These are phyloP conservation scores for Sequoiadendron giganteum DNA, from an alignment of 75 land plant genomes.

Conservation along the genomic window DNA sequence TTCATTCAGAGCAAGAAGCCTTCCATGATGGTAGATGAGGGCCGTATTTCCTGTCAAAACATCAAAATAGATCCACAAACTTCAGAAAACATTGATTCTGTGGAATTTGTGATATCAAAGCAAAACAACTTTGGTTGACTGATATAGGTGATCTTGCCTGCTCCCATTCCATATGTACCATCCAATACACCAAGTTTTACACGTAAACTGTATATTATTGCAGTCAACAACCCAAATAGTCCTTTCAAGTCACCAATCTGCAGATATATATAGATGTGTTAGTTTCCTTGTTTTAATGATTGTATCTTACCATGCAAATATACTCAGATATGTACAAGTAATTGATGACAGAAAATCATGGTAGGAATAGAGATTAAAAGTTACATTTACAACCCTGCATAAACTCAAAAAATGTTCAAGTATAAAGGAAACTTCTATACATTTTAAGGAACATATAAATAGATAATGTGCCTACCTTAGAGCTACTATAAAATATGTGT, in stretches of 20 bases:
- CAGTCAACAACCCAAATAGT: constrained; percentile 65
- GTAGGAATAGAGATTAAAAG: neutral
- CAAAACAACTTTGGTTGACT: neutral
- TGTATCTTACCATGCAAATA: neutral
- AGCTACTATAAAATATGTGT: neutral
- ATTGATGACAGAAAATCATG: neutral
- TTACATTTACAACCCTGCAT: neutral
- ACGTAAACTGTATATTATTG: constrained; percentile 58
- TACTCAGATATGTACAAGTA: neutral
- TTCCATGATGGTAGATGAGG: constrained; percentile 84
- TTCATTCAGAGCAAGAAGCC: constrained; percentile 78
- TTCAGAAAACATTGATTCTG: neutral
- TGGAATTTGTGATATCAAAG: neutral
- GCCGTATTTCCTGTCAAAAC: constrained; percentile 74
- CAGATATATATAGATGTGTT: neutral
- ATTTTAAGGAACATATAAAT: neutral
- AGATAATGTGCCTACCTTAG: neutral
- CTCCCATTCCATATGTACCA: constrained; percentile 54
- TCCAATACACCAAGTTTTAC: constrained; percentile 68
- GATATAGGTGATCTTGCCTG: constrained; percentile 42
- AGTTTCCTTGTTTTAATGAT: neutral
- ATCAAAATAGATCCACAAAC: neutral
- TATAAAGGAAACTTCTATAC: neutral
- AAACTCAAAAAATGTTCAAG: neutral
- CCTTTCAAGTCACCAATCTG: constrained; percentile 90